Percentiles rank a stretch among this genome's conserved stretches.
Evolutionary conservation across 805 yeast species (phyloP).

Genomic region (Kuraishia cidri): DNA sequence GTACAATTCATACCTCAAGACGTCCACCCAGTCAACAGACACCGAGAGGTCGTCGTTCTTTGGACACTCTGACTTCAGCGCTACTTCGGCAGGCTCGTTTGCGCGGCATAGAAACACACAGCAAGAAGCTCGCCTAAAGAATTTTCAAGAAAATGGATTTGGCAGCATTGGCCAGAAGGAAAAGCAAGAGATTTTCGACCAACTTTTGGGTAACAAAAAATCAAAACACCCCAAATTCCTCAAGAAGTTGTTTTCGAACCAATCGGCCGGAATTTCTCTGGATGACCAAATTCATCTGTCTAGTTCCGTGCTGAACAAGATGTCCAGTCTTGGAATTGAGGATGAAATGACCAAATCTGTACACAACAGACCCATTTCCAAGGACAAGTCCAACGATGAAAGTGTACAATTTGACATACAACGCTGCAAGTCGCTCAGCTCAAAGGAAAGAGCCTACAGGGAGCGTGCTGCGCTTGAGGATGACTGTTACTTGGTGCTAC

Average conservation of each 20-base stretch:
- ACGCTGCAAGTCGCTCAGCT: slow-evolving; percentile 62
- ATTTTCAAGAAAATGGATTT: slow-evolving; percentile 9
- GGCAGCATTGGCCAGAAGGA: slow-evolving; percentile 6
- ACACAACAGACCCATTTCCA: slow-evolving; percentile 6
- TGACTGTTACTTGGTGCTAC: slow-evolving; percentile 52
- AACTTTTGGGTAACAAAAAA: slow-evolving; percentile 33
- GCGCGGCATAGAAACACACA: slow-evolving; percentile 51
- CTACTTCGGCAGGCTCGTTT: slow-evolving; percentile 83
- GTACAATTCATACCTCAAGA: too few species aligned
- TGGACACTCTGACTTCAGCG: slow-evolving; percentile 67
- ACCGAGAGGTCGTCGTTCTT: slow-evolving; percentile 32
- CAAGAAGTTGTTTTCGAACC: slow-evolving; percentile 29
- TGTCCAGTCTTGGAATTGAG: slow-evolving; percentile 9
- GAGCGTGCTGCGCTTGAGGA: slow-evolving; percentile 53
- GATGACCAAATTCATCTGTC: slow-evolving; percentile 21
- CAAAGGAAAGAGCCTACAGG: slow-evolving; percentile 62
- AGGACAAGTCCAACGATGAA: slow-evolving; percentile 1
- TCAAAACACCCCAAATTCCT: slow-evolving; percentile 34
- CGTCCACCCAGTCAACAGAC: slow-evolving; percentile 24
- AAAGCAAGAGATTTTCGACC: slow-evolving; percentile 23
- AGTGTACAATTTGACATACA: slow-evolving; percentile 31
- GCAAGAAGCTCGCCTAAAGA: slow-evolving; percentile 11
- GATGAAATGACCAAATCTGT: slow-evolving; percentile 1
- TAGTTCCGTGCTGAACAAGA: slow-evolving; percentile 15
- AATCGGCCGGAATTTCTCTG: slow-evolving; percentile 19